phyloP scores from a whole-genome alignment of 768 basidiomycete genomes.

The Asterophora parasitica region DNA sequence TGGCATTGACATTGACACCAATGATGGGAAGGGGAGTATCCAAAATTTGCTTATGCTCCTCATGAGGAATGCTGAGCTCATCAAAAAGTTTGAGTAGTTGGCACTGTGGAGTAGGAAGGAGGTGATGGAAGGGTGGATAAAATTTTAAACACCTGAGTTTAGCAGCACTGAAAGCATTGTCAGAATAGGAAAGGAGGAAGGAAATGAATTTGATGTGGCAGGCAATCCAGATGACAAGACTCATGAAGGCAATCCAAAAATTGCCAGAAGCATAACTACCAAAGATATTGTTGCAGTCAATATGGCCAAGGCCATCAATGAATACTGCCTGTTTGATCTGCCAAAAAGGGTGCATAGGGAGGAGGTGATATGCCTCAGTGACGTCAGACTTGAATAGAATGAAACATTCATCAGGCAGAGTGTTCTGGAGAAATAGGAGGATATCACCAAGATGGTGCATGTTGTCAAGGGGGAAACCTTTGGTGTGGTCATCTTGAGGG shows the following conservation, averaged over 20 bases:
- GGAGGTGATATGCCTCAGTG: constrained; percentile 25
- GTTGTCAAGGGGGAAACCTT: constrained; percentile 15
- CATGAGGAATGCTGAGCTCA: constrained; percentile 34
- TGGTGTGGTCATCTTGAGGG: not conserved
- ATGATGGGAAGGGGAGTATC: constrained; percentile 29
- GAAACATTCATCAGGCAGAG: not conserved
- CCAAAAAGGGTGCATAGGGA: constrained; percentile 28
- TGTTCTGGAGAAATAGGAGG: not conserved
- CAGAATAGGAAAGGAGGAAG: constrained; percentile 24
- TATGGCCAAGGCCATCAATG: constrained; percentile 20
- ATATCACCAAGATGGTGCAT: constrained; percentile 13
- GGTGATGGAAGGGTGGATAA: constrained; percentile 25
- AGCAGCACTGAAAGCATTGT: constrained; percentile 24
- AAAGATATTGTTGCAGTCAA: constrained; percentile 30
- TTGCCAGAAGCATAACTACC: constrained; percentile 23
- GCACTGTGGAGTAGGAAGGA: not conserved
- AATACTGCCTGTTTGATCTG: constrained; percentile 31
- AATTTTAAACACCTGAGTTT: constrained; percentile 16
- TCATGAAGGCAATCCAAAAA: constrained; percentile 24
- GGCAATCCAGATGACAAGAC: constrained; percentile 32
- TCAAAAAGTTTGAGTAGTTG: constrained; percentile 27
- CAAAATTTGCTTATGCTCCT: constrained; percentile 33
- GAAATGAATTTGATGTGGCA: constrained; percentile 13
- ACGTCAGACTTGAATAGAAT: constrained; percentile 36
- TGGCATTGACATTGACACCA: constrained; percentile 33